Evolutionary conservation across 768 basidiomycete genomes (phyloP).

Genomic region (Paxillus rubicundulus): DNA sequence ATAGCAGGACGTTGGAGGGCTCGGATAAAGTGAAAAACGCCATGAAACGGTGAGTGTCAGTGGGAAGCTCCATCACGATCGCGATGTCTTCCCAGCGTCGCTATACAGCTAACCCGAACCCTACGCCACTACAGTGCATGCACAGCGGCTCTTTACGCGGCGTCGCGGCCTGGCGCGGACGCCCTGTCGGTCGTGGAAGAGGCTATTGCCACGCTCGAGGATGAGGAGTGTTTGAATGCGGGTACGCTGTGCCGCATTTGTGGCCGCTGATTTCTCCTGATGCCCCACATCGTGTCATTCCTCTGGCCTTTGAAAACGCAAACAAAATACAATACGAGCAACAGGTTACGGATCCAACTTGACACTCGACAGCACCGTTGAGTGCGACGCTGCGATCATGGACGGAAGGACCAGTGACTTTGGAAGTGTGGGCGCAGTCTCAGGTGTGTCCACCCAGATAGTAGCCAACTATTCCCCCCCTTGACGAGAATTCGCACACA

Average conservation of each 20-base stretch:
- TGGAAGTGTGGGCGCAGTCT: constrained; percentile 71
- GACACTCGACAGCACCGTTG: constrained; percentile 68
- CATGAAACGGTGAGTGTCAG: constrained; percentile 46
- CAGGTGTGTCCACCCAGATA: constrained; percentile 41
- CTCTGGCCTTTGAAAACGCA: no score
- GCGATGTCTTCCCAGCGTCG: no score
- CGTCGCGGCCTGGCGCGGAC: constrained; percentile 13
- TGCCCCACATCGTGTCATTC: no score
- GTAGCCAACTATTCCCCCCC: background rate
- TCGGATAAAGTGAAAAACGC: constrained; percentile 48
- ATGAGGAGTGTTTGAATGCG: constrained; percentile 69
- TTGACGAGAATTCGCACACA: background rate
- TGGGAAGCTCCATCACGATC: no score
- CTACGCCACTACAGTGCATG: constrained; percentile 46
- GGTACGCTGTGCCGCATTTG: constrained; percentile 36
- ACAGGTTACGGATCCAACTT: constrained; percentile 74
- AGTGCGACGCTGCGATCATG: constrained; percentile 83
- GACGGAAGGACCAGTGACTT: constrained; percentile 47
- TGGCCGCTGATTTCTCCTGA: background rate
- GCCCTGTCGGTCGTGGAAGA: constrained; percentile 49
- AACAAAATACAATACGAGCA: no score
- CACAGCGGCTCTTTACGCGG: constrained; percentile 35
- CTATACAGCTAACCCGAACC: constrained; percentile 2
- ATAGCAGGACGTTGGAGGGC: constrained; percentile 43
- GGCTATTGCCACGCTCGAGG: constrained; percentile 60